Evolutionary conservation across 2,329 filamentous ascomycete species (phyloP), one percentile per base, ranked within the genome.

Genomic region (Xylariaceae sp.): DNA sequence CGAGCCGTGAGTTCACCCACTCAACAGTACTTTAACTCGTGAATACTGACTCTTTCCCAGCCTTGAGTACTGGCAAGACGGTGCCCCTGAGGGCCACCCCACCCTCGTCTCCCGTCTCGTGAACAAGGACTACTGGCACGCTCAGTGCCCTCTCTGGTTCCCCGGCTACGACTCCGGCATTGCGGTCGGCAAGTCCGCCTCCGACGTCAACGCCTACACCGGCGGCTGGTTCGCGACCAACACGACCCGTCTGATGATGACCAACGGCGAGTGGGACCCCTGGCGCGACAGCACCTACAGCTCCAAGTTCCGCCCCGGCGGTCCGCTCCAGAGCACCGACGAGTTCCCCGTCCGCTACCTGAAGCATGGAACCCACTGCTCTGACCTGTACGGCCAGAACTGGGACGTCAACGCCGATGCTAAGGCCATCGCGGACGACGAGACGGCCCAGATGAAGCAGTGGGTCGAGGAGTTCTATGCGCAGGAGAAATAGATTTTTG

Each of bases 381-480:
- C 73, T 10, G 76, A 78, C 55, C 55, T 76, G 59, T 73, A 74
- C 35, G 70, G 66, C 0, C 66, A 65, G 23, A 85, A 86, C 71
- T 83, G 78, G 53, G 68, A 58, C 1, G 77, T 72, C 15, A 86
- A 86, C 66, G 74, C 71, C 0, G 81, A 77, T 0, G 76, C 78
- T 1, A 74, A 78, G 67, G 71, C 72, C 47, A 75, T 85, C 1
- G 78, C 82, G 45, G 74, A 83, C 64, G 74, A 75, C 30, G 77
- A 81, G 68, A 73, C 84, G 3, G 73, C 71, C 10, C 76, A 82
- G 69, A 78, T 86, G 63, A 78, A 76, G 63, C 68, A 66, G 18
- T 86, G 83, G 83, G 79, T 85, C 2, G 73, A 70, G 0, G 80
- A 85, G 68, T 86, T 72, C 55, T 76, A 77, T 56, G 63, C 62